Evolutionary conservation across 805 yeast species (phyloP), one percentile per base, ranked within the genome.

Genomic region (Cephaloascus fragrans): DNA sequence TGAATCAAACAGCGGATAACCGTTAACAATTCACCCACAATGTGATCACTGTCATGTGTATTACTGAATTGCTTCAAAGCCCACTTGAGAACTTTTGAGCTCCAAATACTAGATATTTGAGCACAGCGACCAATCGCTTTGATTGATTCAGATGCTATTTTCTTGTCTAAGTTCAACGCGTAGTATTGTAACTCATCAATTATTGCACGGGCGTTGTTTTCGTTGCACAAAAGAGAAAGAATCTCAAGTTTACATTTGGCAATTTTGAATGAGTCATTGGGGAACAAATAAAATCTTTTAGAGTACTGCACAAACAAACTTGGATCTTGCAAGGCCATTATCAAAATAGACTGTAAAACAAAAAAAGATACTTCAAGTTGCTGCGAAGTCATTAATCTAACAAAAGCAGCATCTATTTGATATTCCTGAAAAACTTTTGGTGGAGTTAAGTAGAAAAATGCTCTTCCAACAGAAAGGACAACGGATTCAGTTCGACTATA

Each of bases 1-100:
- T 85, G 94, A 29, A 88, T 75, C 44, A 88, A 58, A 45, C 71
- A 75, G 36, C 96, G 64, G 4, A 89, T 68, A 2, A 87, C 85
- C 4, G 84, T 75, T 3, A 89, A 68, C 38, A 81, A 67, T 48
- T 86, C 93, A 39, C 77, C 73, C 33, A 77, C 65, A 4, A 81
- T 55, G 3, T 43, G 50, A 32, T 57, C 59, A 4, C 44, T 45
- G 12, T 61, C 48, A 5, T 35, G 20, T 18, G 49, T 41, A 19
- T 50, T 39, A 23, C 43, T 71, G 50, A 80, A 59, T 49, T 78
- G 64, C 18, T 53, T 56, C 44, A 77, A 61, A 44, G 87, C 62
- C 86, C 95, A 83, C 38, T 67, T 71, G 46, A 85, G 67, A 3
- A 82, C 68, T 43, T 61, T 70, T 5, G 65, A 53, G 32, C 72